These are phyloP conservation scores for Mucor plumbeus DNA, from an alignment of 371 early-diverging fungal species.

Conservation along the genomic window DNA sequence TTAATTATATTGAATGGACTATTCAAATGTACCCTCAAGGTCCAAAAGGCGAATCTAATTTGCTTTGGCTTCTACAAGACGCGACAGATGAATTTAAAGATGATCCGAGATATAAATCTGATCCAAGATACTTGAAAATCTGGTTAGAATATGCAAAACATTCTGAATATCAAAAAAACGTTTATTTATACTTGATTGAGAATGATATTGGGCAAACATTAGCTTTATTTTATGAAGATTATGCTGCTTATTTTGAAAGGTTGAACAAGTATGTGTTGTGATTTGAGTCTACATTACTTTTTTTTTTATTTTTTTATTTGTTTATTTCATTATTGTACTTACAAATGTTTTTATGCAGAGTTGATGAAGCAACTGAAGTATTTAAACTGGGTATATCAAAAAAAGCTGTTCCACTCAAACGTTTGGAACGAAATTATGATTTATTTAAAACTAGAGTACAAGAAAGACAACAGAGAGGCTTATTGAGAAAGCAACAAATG, in stretches of 20 bases:
- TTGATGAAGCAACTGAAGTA: slow-evolving; percentile 57
- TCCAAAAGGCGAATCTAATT: slow-evolving; percentile 55
- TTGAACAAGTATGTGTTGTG: slow-evolving; percentile 40
- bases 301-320: too few relatives aligned
- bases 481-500: slow-evolving; percentile 15
- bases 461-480: slow-evolving; percentile 3
- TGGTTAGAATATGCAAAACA: slow-evolving; percentile 74
- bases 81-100: slow-evolving; percentile 66
- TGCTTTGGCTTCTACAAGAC: slow-evolving; percentile 62
- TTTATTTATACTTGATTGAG: slow-evolving; percentile 71
- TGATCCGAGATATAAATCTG: slow-evolving; percentile 72
- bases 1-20: slow-evolving; percentile 77
- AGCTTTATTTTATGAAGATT: slow-evolving; percentile 80
- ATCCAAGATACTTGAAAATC: slow-evolving; percentile 75
- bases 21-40: slow-evolving; percentile 74
- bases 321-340: background rate
- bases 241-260: slow-evolving; percentile 68
- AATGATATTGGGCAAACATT: slow-evolving; percentile 74
- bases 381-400: slow-evolving; percentile 58
- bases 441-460: slow-evolving; percentile 10
- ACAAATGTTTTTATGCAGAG: slow-evolving; percentile 39
- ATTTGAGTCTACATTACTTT: background rate
- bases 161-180: slow-evolving; percentile 60
- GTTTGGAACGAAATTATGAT: slow-evolving; percentile 35
- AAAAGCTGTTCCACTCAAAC: slow-evolving; percentile 56